A percentile compares a stretch with the other conserved stretches of the same genome.
Evolutionary conservation across 441 rosid genomes (phyloP).

Genomic region (Raphanus hybrid): DNA sequence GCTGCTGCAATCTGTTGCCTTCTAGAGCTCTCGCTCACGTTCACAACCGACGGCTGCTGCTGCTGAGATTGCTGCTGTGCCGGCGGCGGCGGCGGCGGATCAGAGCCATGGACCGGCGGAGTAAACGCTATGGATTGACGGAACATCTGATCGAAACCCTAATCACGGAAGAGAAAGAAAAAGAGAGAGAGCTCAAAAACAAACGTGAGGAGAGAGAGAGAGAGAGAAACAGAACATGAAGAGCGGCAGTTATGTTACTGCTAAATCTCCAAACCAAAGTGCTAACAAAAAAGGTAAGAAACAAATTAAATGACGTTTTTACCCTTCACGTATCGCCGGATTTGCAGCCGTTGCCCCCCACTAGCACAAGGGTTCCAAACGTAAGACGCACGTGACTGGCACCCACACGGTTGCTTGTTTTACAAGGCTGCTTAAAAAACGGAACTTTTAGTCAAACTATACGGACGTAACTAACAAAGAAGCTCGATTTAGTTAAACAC

Average conservation of each 20-base stretch:
- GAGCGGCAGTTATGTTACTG: constrained; percentile 45
- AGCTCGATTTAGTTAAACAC: neutral
- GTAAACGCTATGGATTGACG: constrained; percentile 45
- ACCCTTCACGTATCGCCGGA: neutral
- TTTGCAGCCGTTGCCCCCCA: constrained; percentile 14
- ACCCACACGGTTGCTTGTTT: constrained; percentile 32
- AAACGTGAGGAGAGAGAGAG: constrained; percentile 4
- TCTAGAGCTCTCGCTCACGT: constrained; percentile 33
- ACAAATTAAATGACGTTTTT: constrained; percentile 7
- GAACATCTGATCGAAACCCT: constrained; percentile 39
- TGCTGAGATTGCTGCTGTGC: constrained; percentile 20
- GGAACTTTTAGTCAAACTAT: constrained; percentile 23
- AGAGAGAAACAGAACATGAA: constrained; percentile 30
- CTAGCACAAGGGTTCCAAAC: constrained; percentile 13
- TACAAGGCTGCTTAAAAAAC: constrained; percentile 28
- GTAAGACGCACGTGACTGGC: constrained; percentile 40
- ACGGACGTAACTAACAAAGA: constrained; percentile 2
- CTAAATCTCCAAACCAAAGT: constrained; percentile 26
- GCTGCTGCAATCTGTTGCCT: constrained; percentile 18
- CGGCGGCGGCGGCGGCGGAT: constrained; percentile 18
- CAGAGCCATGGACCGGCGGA: constrained; percentile 37
- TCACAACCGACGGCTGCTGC: constrained; percentile 14
- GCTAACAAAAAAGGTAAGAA: constrained; percentile 7
- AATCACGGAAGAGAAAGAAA: constrained; percentile 9
- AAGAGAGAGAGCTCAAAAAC: constrained; percentile 15